Conservation (phyloP, 306 rosid species). For the Chamaecrista fasciculata region DNA sequence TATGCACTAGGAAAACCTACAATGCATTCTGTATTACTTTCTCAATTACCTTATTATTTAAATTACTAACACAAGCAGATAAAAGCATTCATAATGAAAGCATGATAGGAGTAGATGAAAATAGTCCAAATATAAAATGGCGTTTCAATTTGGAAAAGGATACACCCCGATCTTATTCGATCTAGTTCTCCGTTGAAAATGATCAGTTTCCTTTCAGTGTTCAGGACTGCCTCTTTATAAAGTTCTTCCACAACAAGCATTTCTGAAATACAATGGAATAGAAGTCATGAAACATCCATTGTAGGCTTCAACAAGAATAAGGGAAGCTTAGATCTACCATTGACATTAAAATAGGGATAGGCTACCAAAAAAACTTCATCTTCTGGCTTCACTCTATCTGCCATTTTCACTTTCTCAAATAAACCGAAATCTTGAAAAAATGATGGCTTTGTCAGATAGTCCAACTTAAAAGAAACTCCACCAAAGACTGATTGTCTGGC, state of each 20-base stretch:
- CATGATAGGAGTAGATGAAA: not conserved
- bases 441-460: conserved; percentile 92
- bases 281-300: conserved; percentile 21
- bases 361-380: conserved; percentile 90
- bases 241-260: conserved; percentile 98
- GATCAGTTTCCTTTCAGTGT: conserved; percentile 71
- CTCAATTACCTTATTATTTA: conserved; percentile 5
- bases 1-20: not conserved
- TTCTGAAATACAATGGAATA: conserved; percentile 52
- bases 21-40: not conserved
- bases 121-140: conserved; percentile 15
- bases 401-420: conserved; percentile 83
- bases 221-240: conserved; percentile 81
- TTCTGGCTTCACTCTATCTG: conserved; percentile 74
- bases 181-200: conserved; percentile 95
- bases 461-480: conserved; percentile 86
- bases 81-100: not conserved
- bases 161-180: conserved; percentile 97
- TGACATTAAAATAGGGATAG: conserved; percentile 93
- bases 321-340: conserved; percentile 57
- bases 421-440: conserved; percentile 93
- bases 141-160: conserved; percentile 49
- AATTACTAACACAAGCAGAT: not conserved
- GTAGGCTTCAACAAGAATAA: conserved; percentile 18
- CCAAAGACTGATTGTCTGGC: conserved; percentile 77